Evolutionary conservation across 2,329 filamentous ascomycete genomes (phyloP), one percentile per base, ranked within the genome.

Genomic region (Aspergillus ruber): DNA sequence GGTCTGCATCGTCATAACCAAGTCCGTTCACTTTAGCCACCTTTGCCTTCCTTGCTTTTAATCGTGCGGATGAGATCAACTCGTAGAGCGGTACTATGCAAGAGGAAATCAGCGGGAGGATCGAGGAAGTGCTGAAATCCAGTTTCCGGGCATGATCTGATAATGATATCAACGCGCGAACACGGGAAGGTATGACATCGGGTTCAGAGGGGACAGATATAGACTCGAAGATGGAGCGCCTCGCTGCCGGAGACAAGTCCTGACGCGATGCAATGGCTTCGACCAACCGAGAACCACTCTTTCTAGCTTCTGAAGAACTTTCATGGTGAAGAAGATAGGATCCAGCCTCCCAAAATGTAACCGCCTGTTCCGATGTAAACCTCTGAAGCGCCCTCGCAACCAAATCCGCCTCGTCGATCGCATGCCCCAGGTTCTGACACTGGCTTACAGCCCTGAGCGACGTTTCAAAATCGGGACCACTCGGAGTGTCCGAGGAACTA

Each of bases 91-190:
- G 67, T 12, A 66, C 55, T 18, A 71, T 59, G 55, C 67, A 71
- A 8, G 64, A 62, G 6, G 67, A 67, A 27, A 71, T 60, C n/a
- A 68, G 61, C 7, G 63, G 67, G 12, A 72, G 54, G 32, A 71
- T 59, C 5, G 69, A 69, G 4, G 62, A 61, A 27, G 60, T 57
- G 23, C 67, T 59, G 52, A 70, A 71, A 27, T 72, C 69, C 38
- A 71, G 49, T 48, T 70, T 71, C 41, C 68, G 63, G 41, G 68
- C 69, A 58, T 72, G 68, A 43, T 72, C 69, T n/a, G 69, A 68
- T 35, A 72, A 55, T 5, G 60, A 57, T 27, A 71, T 65, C 47
- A 72, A 60, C 1, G 69, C 61, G 42, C 69, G 65, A 12, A 71
- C 61, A 3, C 65, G 65, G 10, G 65, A 55, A 15, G 68, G 62